Base-by-base conservation (phyloP, 352 stramenopile genomes). In the Globisporangium viniferum region DNA sequence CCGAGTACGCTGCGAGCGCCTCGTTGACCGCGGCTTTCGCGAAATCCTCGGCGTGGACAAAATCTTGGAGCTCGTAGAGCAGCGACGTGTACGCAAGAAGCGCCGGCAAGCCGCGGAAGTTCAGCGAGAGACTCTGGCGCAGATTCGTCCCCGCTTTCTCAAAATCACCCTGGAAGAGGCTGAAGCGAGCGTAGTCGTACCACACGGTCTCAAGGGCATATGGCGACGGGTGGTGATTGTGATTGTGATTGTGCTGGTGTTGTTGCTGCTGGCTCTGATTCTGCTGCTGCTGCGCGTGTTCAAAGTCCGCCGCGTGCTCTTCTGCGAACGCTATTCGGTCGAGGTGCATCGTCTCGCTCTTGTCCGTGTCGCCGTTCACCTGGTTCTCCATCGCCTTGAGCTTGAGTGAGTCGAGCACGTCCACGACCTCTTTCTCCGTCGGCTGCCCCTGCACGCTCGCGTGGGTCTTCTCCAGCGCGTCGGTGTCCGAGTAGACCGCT, bases 141-240 rank as follows among this genome's bases (percentile, higher is more conserved):
- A 94, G 74, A 61, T 73, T 82, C 33, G 76, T 64, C 0, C 74
- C 84, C 36, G 85, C 82, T 67, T 82, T 90, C 54, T 91, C 77
- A 15, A 90, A 61, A 15, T 84, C 77, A 8, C 73, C 58, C 29
- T 78, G 76, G 0, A 65, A 64, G 53, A 90, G 70, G 53, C 79
- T 91, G 51, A 92, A 92, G 24, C 68, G 69, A 20, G 77, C 84
- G 64, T 91, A 91, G 35, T 91, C 84, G 56, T 84, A 78, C 84
- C 88, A 93, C 31, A 83, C 78, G 3, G 41, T 60, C 33, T 70
- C 70, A 0, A 88, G 66, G 3, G 68, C 69, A 33, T 68, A 49
- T 7, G n/a, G 35, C 14, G 49, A 63, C 36, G 24, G 71, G 46
- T 57, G 33, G 33, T 48, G 31, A 31, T 39, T 27, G 1, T 46